Percentiles rank a stretch among this genome's conserved stretches.
Evolutionary conservation across 169 alveolate genomes (phyloP).

Genomic region (Plasmodium blacklocki): DNA sequence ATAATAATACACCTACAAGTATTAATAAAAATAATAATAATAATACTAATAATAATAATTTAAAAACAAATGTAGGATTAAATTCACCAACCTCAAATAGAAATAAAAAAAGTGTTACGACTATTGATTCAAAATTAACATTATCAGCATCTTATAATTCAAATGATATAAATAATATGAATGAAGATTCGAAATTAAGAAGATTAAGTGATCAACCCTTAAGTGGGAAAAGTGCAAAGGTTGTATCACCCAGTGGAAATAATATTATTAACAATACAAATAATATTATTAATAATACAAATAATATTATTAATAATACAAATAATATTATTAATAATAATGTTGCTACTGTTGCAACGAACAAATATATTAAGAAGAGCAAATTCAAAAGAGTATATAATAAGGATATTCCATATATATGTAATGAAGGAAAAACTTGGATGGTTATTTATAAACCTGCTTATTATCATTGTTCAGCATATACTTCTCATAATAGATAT

Average conservation of each 20-base stretch:
- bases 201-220: conserved; percentile 1
- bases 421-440: conserved; percentile 82
- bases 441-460: conserved; percentile 84
- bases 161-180: background rate
- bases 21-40: background rate
- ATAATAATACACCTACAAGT: background rate
- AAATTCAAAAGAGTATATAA: conserved; percentile 56
- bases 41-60: background rate
- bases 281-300: background rate
- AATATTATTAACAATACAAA: background rate
- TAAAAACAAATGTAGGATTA: background rate
- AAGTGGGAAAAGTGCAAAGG: background rate
- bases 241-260: background rate
- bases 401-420: conserved; percentile 82
- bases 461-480: conserved; percentile 84
- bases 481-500: conserved; percentile 71
- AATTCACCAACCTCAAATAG: background rate
- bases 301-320: background rate
- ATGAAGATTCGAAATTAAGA: conserved; percentile 6
- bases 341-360: too few relatives aligned
- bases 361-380: conserved; percentile 16
- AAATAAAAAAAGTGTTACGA: conserved; percentile 4
- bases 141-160: background rate
- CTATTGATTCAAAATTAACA: background rate
- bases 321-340: background rate